A percentile compares a stretch with the other conserved stretches of the same genome.
These are phyloP conservation scores for Dictyostelium capitatum DNA, from an alignment of 78 protist genomes.

Conservation along the genomic window DNA sequence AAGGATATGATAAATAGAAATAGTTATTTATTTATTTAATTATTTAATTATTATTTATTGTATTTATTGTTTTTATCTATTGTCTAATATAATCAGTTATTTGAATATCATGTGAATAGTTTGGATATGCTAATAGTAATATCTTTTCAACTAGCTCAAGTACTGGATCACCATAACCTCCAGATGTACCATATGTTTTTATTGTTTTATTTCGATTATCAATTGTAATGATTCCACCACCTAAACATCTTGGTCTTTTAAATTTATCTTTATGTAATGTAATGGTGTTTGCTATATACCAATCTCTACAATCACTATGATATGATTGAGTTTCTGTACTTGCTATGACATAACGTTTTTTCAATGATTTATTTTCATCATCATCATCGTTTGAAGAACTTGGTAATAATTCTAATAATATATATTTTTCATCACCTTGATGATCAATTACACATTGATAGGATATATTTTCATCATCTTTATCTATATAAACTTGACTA, in stretches of 20 bases:
- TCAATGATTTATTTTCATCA: neutral
- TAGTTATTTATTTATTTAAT: neutral
- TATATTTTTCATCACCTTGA: conserved; percentile 34
- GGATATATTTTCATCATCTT: neutral
- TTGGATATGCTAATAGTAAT: neutral
- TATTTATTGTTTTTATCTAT: conserved; percentile 14
- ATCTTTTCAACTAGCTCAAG: conserved; percentile 8
- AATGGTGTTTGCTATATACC: conserved; percentile 22
- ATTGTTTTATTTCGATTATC: conserved; percentile 12
- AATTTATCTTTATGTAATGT: neutral
- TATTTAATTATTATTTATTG: neutral
- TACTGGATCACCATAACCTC: conserved; percentile 44
- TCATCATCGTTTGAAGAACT: neutral
- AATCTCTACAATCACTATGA: conserved; percentile 15
- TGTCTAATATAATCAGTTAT: conserved; percentile 53
- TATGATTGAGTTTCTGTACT: conserved; percentile 28
- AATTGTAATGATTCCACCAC: conserved; percentile 52
- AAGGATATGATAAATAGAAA: too few species aligned
- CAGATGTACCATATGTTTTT: conserved; percentile 19
- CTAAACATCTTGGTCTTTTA: conserved; percentile 47
- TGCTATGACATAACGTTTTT: conserved; percentile 3
- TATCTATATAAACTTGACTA: neutral
- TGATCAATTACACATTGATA: conserved; percentile 37
- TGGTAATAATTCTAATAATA: neutral
- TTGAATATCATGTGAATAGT: conserved; percentile 22